phyloP scores from a whole-genome alignment of 2,329 filamentous ascomycete genomes.

The Capronia coronata region DNA sequence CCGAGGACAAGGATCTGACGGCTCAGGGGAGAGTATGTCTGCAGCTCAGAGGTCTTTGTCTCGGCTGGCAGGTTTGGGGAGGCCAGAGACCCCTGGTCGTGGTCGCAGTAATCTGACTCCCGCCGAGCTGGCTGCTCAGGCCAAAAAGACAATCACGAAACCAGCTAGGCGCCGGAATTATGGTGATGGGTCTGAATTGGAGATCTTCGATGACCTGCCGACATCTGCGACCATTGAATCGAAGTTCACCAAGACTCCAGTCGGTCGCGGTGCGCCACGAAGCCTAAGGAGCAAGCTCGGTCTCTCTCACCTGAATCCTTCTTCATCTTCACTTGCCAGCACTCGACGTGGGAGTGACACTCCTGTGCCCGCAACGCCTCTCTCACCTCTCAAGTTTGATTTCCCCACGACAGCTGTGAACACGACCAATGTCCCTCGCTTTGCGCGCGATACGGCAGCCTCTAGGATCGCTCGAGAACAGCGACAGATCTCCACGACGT shows the following conservation, averaged over 20 bases:
- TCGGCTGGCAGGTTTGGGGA: slow-evolving; percentile 37
- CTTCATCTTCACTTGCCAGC: slow-evolving; percentile 27
- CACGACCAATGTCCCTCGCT: slow-evolving; percentile 44
- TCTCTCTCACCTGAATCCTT: slow-evolving; percentile 33
- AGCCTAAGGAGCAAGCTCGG: slow-evolving; percentile 49
- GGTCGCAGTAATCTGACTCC: slow-evolving; percentile 44
- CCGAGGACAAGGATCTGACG: slow-evolving; percentile 77
- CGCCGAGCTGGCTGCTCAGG: slow-evolving; percentile 47
- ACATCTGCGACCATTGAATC: slow-evolving; percentile 78
- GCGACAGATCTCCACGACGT: slow-evolving; percentile 45
- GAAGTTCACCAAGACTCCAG: slow-evolving; percentile 73
- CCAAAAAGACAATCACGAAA: slow-evolving; percentile 66
- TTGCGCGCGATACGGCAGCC: slow-evolving; percentile 61
- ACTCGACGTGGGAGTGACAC: slow-evolving; percentile 31
- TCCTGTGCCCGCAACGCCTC: slow-evolving; percentile 53
- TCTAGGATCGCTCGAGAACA: slow-evolving; percentile 60
- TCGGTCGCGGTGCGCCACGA: slow-evolving; percentile 62
- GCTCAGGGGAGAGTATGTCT: slow-evolving; percentile 46
- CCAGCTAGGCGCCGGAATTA: slow-evolving; percentile 67
- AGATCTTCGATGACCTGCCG: slow-evolving; percentile 88
- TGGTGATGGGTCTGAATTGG: slow-evolving; percentile 86
- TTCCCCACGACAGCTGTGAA: slow-evolving; percentile 36
- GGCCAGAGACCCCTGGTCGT: slow-evolving; percentile 46
- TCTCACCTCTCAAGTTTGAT: slow-evolving; percentile 47
- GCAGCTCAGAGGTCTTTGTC: slow-evolving; percentile 39